Evolutionary conservation across 2,329 filamentous ascomycete species (phyloP), one percentile per base, ranked within the genome.

Genomic region (Cryphonectria radicalis): DNA sequence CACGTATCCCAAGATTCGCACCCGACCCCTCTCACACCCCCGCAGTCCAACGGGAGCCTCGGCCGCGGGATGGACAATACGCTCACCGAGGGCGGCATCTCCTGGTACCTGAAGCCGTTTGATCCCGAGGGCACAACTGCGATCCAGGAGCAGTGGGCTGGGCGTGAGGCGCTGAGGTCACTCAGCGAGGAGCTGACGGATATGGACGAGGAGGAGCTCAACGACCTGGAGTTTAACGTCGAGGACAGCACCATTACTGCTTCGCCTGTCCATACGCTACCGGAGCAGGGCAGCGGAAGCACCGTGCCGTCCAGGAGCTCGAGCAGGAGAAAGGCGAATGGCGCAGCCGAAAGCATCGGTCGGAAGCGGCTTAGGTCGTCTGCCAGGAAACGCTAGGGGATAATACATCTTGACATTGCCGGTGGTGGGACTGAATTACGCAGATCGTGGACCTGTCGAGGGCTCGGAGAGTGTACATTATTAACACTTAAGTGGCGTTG

Each of bases 161-260:
- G 91, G 1, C 87, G 91, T 46, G 92, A 95, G 69, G 89, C 92
- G 0, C 81, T 85, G 50, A 83, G 87, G 40, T 84, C 83, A 76
- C 90, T 95, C 80, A 97, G 93, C 76, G 95, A 97, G 80, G 93
- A 95, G 76, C 86, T 98, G 32, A 97, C 93, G 70, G 95, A 98
- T 78, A 90, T 98, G 79, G 95, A 97, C 76, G 95, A 98, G 74
- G 94, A 97, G 67, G 93, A 95, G 81, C 85, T 97, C 71, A 91
- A 93, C 76, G 93, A 92, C 46, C 83, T 94, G 46, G 86, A 83
- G 46, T 83, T 85, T 65, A 87, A 88, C 74, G 83, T 89, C 42
- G 85, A 86, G 74, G 83, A 86, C 68, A 79, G 80, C 72, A 84
- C 81, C 35, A 84, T 84, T 68, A 83, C 80, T 13, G 82, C 82